Conservation (phyloP, 129 eudicot genomes). For the Scalesia atractyloides region DNA sequence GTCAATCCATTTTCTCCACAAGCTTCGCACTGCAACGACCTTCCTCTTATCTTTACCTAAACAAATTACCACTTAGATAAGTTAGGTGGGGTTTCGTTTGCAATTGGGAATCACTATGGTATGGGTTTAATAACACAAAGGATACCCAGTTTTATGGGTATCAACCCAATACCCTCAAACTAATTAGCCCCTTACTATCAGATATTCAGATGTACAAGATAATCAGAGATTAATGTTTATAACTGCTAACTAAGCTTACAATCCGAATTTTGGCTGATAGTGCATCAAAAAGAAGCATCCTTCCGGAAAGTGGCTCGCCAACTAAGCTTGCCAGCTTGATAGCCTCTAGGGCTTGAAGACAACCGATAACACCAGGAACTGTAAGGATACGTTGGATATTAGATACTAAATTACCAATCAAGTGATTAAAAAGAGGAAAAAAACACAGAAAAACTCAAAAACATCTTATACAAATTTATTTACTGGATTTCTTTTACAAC, state of each 20-base stretch:
- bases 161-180: not conserved
- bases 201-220: not conserved
- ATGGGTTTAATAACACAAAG: not conserved
- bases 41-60: conserved; percentile 94
- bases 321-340: conserved; percentile 76
- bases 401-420: not conserved
- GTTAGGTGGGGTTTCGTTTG: not conserved
- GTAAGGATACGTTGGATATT: not conserved
- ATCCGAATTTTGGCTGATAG: conserved; percentile 86
- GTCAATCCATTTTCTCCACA: conserved; percentile 79
- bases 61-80: not conserved
- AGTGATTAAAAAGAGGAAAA: not conserved
- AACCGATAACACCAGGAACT: conserved; percentile 98
- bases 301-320: conserved; percentile 90
- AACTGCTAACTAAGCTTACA: conserved; percentile 42
- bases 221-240: not conserved
- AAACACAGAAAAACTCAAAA: not conserved
- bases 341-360: conserved; percentile 96
- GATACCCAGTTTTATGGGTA: conserved; percentile 4
- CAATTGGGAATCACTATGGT: not conserved
- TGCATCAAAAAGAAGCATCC: conserved; percentile 97
- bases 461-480: not conserved
- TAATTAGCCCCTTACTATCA: not conserved
- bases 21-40: conserved; percentile 76
- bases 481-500: too few species aligned